These are phyloP conservation scores for Calvatia gigantea DNA, from an alignment of 768 basidiomycete species.

Conservation along the genomic window DNA sequence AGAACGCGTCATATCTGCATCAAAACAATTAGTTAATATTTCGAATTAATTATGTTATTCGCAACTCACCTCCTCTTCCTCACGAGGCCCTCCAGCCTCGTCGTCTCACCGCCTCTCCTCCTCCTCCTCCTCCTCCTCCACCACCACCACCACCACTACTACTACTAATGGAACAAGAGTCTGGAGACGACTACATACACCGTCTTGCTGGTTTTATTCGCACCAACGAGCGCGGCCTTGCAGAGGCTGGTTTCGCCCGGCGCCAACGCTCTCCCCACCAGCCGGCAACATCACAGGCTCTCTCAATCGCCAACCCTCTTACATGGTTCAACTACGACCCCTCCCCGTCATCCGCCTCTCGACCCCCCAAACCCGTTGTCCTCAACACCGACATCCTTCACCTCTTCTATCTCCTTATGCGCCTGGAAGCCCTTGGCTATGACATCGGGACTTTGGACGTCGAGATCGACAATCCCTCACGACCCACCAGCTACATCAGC, in stretches of 20 bases:
- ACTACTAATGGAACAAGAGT: conserved; percentile 40
- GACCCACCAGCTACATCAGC: conserved; percentile 74
- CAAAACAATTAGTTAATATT: background rate
- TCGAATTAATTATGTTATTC: background rate
- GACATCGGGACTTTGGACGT: conserved; percentile 80
- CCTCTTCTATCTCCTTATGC: conserved; percentile 85
- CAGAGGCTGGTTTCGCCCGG: conserved; percentile 53
- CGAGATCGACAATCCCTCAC: conserved; percentile 64
- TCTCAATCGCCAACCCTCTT: conserved; percentile 56
- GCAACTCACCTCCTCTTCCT: background rate
- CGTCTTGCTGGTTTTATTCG: conserved; percentile 69
- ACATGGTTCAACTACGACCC: conserved; percentile 51
- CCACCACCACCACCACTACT: conserved; percentile 14
- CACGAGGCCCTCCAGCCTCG: background rate
- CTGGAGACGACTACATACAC: conserved; percentile 75
- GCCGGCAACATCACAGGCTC: conserved; percentile 22
- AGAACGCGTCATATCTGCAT: conserved; percentile 12
- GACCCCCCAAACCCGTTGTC: conserved; percentile 52
- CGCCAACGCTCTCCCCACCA: conserved; percentile 40
- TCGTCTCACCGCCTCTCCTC: background rate
- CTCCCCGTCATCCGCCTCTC: conserved; percentile 25
- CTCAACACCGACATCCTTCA: conserved; percentile 76
- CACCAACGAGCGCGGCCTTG: conserved; percentile 68
- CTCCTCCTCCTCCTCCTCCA: conserved; percentile 14
- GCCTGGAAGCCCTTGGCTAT: conserved; percentile 77